phyloP scores from a whole-genome alignment of 768 basidiomycete genomes.

The Boletus edulis region DNA sequence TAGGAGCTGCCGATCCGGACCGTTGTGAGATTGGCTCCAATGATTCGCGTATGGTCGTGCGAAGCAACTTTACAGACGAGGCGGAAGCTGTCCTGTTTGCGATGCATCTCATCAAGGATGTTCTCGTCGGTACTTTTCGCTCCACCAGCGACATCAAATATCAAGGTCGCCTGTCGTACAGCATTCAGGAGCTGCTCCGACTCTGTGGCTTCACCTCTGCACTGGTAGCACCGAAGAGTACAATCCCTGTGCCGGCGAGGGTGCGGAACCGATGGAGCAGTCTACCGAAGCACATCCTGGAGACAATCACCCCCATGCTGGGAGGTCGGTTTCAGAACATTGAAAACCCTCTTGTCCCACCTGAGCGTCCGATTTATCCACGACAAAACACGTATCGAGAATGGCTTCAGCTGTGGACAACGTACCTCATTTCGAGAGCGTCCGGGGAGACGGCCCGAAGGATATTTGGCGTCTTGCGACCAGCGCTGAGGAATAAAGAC shows the following conservation, averaged over 20 bases:
- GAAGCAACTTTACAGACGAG: slow-evolving; percentile 78
- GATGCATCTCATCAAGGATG: slow-evolving; percentile 78
- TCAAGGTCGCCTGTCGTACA: slow-evolving; percentile 84
- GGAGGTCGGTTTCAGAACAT: slow-evolving; percentile 61
- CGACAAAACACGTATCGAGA: slow-evolving; percentile 82
- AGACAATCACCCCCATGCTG: slow-evolving; percentile 83
- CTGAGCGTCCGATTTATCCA: slow-evolving; percentile 76
- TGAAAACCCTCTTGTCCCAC: slow-evolving; percentile 37
- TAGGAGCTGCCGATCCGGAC: slow-evolving; percentile 96
- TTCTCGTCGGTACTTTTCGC: slow-evolving; percentile 87
- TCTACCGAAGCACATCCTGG: slow-evolving; percentile 79
- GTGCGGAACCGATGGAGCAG: slow-evolving; percentile 75
- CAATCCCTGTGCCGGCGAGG: slow-evolving; percentile 55
- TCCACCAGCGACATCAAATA: slow-evolving; percentile 93
- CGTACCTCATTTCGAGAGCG: slow-evolving; percentile 69
- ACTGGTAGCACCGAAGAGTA: slow-evolving; percentile 56
- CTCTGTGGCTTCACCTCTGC: slow-evolving; percentile 84
- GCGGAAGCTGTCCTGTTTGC: slow-evolving; percentile 77
- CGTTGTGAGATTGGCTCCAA: slow-evolving; percentile 66
- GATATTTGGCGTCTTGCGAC: slow-evolving; percentile 78
- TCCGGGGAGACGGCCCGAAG: slow-evolving; percentile 54
- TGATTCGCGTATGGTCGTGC: slow-evolving; percentile 67
- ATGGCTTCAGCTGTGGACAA: slow-evolving; percentile 92
- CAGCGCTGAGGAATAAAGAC: slow-evolving; percentile 81
- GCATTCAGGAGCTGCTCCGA: slow-evolving; percentile 85